Evolutionary conservation across 768 basidiomycete species (phyloP).

Genomic region (Punctularia strigosozonata): DNA sequence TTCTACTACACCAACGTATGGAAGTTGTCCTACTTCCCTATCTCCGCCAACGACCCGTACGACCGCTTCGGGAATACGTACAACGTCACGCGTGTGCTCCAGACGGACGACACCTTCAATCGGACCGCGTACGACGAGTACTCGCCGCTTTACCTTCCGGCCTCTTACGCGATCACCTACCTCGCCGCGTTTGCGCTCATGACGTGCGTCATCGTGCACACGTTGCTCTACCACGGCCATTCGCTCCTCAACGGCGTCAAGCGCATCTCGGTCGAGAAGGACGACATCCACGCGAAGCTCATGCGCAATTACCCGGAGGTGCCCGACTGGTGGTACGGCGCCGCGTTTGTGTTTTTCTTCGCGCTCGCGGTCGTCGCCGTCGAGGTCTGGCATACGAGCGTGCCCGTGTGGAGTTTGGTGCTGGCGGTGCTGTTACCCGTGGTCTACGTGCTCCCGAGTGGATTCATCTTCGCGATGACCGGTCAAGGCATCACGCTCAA

Average conservation of each 20-base stretch:
- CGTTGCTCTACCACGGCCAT: constrained; percentile 77
- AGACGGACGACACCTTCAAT: constrained; percentile 55
- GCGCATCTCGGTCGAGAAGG: constrained; percentile 64
- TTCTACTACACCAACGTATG: constrained; percentile 96
- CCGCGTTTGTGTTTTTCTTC: constrained; percentile 58
- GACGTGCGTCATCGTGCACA: constrained; percentile 84
- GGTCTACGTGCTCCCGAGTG: constrained; percentile 80
- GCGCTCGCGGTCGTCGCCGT: constrained; percentile 59
- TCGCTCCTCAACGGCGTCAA: constrained; percentile 61
- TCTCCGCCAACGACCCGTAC: constrained; percentile 65
- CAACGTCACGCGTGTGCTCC: constrained; percentile 66
- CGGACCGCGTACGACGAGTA: constrained; percentile 66
- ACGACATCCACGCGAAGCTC: constrained; percentile 91
- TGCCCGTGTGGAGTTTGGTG: constrained; percentile 82
- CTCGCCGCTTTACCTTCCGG: constrained; percentile 85
- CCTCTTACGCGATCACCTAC: constrained; percentile 83
- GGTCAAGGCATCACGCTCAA: constrained; percentile 66
- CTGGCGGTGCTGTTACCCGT: constrained; percentile 58
- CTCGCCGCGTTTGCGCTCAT: constrained; percentile 75
- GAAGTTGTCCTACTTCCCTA: constrained; percentile 81
- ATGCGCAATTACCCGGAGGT: constrained; percentile 93
- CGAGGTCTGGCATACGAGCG: constrained; percentile 71
- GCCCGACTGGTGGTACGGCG: constrained; percentile 79
- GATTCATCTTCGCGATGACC: constrained; percentile 91
- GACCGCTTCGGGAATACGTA: constrained; percentile 75